Percentiles rank a stretch among this genome's conserved stretches.
phyloP scores from a whole-genome alignment of 352 stramenopile species.

The Globisporangium iwayamae region DNA sequence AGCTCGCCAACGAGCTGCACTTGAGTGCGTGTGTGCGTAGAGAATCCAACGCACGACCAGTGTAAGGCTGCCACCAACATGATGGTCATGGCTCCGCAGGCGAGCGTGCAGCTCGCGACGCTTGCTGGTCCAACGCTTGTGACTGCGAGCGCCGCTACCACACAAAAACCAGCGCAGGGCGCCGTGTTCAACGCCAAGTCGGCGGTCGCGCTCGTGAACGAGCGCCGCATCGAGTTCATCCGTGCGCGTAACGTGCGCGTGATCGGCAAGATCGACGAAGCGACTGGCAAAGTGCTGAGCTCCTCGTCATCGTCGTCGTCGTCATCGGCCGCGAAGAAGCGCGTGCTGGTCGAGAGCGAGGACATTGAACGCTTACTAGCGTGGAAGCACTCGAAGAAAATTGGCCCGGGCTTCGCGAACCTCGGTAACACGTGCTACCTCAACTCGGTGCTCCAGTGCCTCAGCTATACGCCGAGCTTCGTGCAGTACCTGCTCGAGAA shows the following conservation, averaged over 20 bases:
- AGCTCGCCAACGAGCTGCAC: background rate
- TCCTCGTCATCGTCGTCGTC: background rate
- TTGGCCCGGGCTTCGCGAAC: conserved; percentile 84
- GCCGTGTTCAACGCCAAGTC: conserved; percentile 45
- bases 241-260: conserved; percentile 53
- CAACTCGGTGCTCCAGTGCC: conserved; percentile 92
- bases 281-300: conserved; percentile 15
- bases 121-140: background rate
- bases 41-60: background rate
- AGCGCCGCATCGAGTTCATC: conserved; percentile 82
- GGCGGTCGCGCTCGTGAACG: conserved; percentile 68
- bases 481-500: conserved; percentile 87
- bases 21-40: background rate
- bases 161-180: conserved; percentile 2
- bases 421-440: conserved; percentile 96
- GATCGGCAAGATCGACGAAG: conserved; percentile 33
- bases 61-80: background rate
- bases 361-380: conserved; percentile 49
- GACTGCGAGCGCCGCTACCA: background rate
- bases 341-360: conserved; percentile 36
- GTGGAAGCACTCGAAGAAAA: conserved; percentile 72
- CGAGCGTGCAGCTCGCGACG: conserved; percentile 7
- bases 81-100: conserved; percentile 15
- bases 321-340: conserved; percentile 18
- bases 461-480: conserved; percentile 77